Percentiles rank a stretch among this genome's conserved stretches.
These are phyloP conservation scores for Pelargonium fulgidum DNA, from an alignment of 441 rosid species.

Conservation along the genomic window DNA sequence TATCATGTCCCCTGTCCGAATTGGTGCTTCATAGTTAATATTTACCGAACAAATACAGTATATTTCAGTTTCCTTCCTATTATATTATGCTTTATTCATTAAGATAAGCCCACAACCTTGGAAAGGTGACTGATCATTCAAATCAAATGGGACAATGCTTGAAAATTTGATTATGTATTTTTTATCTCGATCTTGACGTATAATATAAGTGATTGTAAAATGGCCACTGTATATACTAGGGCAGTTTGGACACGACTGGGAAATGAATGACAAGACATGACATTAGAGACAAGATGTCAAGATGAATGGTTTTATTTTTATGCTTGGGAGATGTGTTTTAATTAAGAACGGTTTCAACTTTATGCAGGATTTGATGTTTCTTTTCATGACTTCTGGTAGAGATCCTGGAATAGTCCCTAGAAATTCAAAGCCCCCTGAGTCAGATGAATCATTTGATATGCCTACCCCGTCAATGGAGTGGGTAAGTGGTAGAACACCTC, in stretches of 20 bases:
- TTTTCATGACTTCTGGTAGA: conserved; percentile 67
- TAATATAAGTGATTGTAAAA: too few species aligned
- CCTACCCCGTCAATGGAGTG: conserved; percentile 57
- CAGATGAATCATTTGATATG: conserved; percentile 34
- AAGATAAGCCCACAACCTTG: not conserved
- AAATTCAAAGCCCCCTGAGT: conserved; percentile 46
- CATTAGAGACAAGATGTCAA: too few species aligned
- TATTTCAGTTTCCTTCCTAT: not conserved
- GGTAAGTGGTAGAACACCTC: conserved; percentile 43
- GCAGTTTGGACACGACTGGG: too few species aligned
- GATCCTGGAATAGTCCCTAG: conserved; percentile 90
- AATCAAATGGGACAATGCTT: not conserved
- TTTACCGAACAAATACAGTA: not conserved
- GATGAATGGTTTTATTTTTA: too few species aligned
- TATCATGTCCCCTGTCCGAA: too few species aligned
- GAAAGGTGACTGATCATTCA: not conserved
- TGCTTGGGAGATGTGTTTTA: not conserved
- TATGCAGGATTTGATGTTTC: conserved; percentile 63
- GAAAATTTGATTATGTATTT: too few species aligned
- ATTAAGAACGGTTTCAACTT: not conserved
- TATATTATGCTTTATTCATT: not conserved
- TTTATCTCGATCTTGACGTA: not conserved
- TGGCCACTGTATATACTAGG: too few species aligned
- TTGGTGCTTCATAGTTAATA: not conserved
- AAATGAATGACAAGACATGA: too few species aligned